Percentiles rank a stretch among this genome's conserved stretches.
These are phyloP conservation scores for Fusarium citri DNA, from an alignment of 2,329 filamentous ascomycete genomes.

Conservation along the genomic window DNA sequence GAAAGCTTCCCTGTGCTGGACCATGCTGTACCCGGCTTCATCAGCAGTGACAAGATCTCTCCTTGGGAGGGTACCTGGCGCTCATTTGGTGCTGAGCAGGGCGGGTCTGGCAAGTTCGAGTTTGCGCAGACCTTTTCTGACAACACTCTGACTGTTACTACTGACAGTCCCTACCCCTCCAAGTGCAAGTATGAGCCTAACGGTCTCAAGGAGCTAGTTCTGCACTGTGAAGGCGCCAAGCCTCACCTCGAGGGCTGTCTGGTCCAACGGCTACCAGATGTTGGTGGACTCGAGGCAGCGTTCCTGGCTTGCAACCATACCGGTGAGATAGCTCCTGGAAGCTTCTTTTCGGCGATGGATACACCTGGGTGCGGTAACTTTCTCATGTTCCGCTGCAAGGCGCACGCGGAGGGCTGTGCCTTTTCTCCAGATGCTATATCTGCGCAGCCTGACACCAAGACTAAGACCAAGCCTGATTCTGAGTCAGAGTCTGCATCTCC, in stretches of 20 bases:
- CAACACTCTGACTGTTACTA: neutral
- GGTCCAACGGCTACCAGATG: conserved; percentile 1
- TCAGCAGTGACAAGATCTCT: neutral
- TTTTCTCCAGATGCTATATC: neutral
- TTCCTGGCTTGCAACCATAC: conserved; percentile 8
- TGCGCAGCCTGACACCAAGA: neutral
- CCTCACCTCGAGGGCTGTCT: neutral
- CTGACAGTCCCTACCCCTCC: neutral
- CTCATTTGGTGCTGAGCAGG: conserved; percentile 4
- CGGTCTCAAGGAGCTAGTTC: neutral
- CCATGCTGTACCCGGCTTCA: neutral
- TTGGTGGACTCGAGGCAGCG: neutral
- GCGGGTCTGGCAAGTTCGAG: conserved; percentile 5
- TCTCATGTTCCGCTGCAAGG: conserved; percentile 8
- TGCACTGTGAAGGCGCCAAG: neutral
- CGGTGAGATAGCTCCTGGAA: neutral
- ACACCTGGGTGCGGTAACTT: neutral
- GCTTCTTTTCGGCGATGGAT: conserved; percentile 7
- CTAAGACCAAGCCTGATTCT: neutral
- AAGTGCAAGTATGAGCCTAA: neutral
- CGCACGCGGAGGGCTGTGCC: neutral
- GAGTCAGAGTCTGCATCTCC: neutral
- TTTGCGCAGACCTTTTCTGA: conserved; percentile 1
- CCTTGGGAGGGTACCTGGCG: conserved; percentile 7
- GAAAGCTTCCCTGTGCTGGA: neutral